phyloP scores from a whole-genome alignment of 768 basidiomycete genomes.

The Phaeolepiota aurea region DNA sequence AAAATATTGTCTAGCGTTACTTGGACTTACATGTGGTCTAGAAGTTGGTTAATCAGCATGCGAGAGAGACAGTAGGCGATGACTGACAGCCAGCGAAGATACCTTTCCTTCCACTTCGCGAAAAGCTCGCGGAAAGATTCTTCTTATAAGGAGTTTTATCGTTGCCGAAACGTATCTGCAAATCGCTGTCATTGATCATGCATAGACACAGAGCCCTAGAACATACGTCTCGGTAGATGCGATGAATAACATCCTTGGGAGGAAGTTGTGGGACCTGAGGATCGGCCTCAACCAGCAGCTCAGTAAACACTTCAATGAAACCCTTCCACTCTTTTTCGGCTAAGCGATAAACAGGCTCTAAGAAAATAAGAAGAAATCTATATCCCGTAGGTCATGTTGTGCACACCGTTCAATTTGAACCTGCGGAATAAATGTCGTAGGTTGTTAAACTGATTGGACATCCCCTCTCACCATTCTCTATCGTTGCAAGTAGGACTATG shows the following conservation, averaged over 20 bases:
- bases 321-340: conserved; percentile 88
- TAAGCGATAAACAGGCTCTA: conserved; percentile 72
- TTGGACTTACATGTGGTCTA: conserved; percentile 66
- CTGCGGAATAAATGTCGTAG: conserved; percentile 23
- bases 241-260: conserved; percentile 83
- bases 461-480: conserved; percentile 55
- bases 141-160: conserved; percentile 96
- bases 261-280: conserved; percentile 82
- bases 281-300: conserved; percentile 64
- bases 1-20: no score
- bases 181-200: no score
- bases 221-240: conserved; percentile 86
- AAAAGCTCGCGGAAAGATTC: conserved; percentile 74
- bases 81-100: conserved; percentile 79
- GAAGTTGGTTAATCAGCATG: conserved; percentile 1
- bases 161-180: conserved; percentile 79
- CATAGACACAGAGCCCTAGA: background rate
- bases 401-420: conserved; percentile 76
- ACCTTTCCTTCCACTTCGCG: conserved; percentile 85
- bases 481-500: conserved; percentile 76
- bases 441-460: background rate
- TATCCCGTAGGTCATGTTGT: no score
- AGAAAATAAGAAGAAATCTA: conserved; percentile 5
- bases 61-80: conserved; percentile 1
- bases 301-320: conserved; percentile 69